These are phyloP conservation scores for Sporothrix luriei DNA, from an alignment of 2,329 filamentous ascomycete genomes.

Conservation along the genomic window DNA sequence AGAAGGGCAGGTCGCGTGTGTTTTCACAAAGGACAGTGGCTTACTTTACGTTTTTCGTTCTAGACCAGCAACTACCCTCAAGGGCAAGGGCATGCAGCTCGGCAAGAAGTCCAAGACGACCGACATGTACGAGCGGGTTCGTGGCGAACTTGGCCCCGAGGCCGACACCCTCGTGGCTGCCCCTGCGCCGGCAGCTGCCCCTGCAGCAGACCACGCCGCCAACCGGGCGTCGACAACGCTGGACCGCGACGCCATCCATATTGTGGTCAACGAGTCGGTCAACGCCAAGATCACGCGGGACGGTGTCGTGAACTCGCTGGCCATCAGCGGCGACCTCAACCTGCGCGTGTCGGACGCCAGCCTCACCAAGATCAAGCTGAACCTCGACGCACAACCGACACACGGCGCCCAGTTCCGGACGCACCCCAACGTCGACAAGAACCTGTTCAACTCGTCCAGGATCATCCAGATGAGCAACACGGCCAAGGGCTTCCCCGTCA, in stretches of 20 bases:
- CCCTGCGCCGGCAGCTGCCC: slow-evolving; percentile 50
- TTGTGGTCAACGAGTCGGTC: slow-evolving; percentile 88
- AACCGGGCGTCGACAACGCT: slow-evolving; percentile 64
- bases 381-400: slow-evolving; percentile 72
- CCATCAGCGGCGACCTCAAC: slow-evolving; percentile 89
- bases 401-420: slow-evolving; percentile 90
- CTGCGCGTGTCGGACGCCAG: slow-evolving; percentile 85
- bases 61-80: slow-evolving; percentile 57
- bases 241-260: slow-evolving; percentile 82
- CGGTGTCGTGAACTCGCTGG: slow-evolving; percentile 80
- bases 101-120: slow-evolving; percentile 98
- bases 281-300: slow-evolving; percentile 86
- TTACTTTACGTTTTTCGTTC: background rate
- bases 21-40: slow-evolving; percentile 23
- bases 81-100: slow-evolving; percentile 98
- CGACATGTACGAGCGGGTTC: slow-evolving; percentile 95
- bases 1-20: background rate
- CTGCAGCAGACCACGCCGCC: slow-evolving; percentile 17
- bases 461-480: slow-evolving; percentile 87
- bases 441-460: slow-evolving; percentile 78
- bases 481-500: slow-evolving; percentile 86
- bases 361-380: slow-evolving; percentile 89
- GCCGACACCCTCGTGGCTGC: slow-evolving; percentile 75
- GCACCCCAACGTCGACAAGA: slow-evolving; percentile 94
- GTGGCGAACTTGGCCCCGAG: slow-evolving; percentile 86